phyloP scores from a whole-genome alignment of 495 filamentous ascomycete genomes.

The Astrocystis sublimbata region DNA sequence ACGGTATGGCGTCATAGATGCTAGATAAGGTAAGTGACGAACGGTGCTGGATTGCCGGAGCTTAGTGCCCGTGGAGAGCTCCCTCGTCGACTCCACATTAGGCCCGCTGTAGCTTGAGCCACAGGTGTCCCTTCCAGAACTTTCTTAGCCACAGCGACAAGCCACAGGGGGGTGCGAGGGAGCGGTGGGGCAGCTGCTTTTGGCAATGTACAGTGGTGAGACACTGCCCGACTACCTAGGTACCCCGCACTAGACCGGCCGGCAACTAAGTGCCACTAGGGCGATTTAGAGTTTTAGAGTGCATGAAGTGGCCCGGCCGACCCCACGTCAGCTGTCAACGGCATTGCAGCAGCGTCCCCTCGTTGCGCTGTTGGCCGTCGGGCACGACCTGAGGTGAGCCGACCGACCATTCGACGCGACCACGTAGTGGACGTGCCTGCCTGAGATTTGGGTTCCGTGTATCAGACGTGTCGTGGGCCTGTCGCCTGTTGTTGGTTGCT shows the following conservation, averaged over 20 bases:
- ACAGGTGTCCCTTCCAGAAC: not conserved
- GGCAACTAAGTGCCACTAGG: no score
- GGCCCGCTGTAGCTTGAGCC: not conserved
- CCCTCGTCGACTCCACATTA: not conserved
- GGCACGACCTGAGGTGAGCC: not conserved
- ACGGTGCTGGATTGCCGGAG: not conserved
- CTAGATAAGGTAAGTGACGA: not conserved
- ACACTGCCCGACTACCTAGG: no score
- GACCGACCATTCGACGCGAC: conserved; percentile 6
- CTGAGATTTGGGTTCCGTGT: no score
- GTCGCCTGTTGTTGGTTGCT: no score
- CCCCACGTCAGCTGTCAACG: conserved; percentile 3
- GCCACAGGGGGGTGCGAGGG: no score
- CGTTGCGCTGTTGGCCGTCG: not conserved
- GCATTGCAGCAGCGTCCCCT: not conserved
- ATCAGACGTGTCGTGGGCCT: no score
- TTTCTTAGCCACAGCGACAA: not conserved
- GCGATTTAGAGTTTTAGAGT: no score
- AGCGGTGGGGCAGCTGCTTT: no score
- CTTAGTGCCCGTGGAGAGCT: not conserved
- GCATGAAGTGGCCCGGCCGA: conserved; percentile 2
- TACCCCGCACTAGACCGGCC: conserved; percentile 3
- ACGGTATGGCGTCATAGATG: conserved; percentile 12
- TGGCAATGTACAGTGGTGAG: not conserved
- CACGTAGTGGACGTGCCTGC: no score